These are phyloP conservation scores for Geum urbanum DNA, from an alignment of 306 rosid genomes.

Conservation along the genomic window DNA sequence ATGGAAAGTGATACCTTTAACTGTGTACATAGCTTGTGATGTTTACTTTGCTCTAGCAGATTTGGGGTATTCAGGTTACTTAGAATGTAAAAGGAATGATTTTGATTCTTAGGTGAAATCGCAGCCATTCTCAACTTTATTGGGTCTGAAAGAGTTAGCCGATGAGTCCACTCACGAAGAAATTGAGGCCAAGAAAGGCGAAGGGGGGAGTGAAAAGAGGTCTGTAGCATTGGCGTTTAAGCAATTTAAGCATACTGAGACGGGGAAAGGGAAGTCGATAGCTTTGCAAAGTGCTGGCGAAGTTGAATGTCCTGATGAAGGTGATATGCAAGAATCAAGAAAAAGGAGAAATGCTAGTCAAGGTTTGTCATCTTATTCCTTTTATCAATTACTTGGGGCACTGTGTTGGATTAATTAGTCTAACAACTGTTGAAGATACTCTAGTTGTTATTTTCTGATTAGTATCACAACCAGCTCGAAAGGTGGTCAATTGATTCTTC, in stretches of 20 bases:
- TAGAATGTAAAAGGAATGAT: background rate
- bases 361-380: constrained; percentile 44
- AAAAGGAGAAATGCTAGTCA: constrained; percentile 54
- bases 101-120: constrained; percentile 50
- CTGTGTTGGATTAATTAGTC: background rate
- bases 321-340: constrained; percentile 41
- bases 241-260: constrained; percentile 53
- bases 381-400: background rate
- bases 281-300: constrained; percentile 31
- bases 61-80: background rate
- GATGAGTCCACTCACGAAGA: constrained; percentile 22
- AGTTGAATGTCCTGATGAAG: constrained; percentile 29
- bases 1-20: too few species aligned
- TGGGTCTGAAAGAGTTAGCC: constrained; percentile 32
- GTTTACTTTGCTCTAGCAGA: too few species aligned
- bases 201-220: constrained; percentile 30
- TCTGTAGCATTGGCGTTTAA: constrained; percentile 40
- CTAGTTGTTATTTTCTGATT: background rate
- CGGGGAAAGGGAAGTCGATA: constrained; percentile 29
- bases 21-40: too few species aligned
- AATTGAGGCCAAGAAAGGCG: constrained; percentile 24
- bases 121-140: constrained; percentile 59
- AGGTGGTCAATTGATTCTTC: too few species aligned
- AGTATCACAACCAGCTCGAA: too few species aligned
- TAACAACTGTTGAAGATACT: constrained; percentile 1